Base-by-base conservation (phyloP, 2,329 filamentous ascomycete species). In the Apiospora hydei region DNA sequence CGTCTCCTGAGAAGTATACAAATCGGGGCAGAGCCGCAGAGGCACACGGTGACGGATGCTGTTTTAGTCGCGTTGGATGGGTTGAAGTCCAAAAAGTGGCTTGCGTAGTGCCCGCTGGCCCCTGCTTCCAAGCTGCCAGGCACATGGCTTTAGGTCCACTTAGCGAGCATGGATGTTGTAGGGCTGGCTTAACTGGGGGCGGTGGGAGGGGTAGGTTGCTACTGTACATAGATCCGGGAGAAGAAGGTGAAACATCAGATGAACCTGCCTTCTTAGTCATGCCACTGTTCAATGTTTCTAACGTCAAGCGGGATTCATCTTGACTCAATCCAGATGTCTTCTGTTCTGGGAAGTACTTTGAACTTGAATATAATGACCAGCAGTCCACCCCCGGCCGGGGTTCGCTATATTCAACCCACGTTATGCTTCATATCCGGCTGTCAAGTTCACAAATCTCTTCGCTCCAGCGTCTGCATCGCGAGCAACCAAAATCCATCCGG, bases 31-130 rank as follows among this genome's bases (percentile, higher is more conserved):
- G 26, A 30, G 26, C 26, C 26, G 46, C n/a, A 51, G n/a, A 24
- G 24, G 21, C 6, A 43, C 41, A 41, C 21, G 2, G 47, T 24
- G 47, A 49, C n/a, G n/a, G 47, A 49, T 49, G 47, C 8, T 24
- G n/a, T 49, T 18, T 34, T 49, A 7, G 21, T 49, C 21, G 47
- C n/a, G 7, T 21, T 41, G 61, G 18, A 67, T 41, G 34, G 41
- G 66, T 67, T 38, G 38, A 24, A 44, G 66, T 68, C 44, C 66
- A 26, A 46, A 34, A 47, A n/a, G 66, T 46, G 66, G 66, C 66
- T 68, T 68, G 66, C 66, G 44, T 44, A 46, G 53, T 30, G 53
- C 53, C 30, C 53, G 26, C 34, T 61, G 53, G 53, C 53, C 53
- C 53, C 53, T 61, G 53, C 53, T 38, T 61, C 5, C 10, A 30